Conservation (phyloP, 2,329 filamentous ascomycete genomes). For the Fusarium staphyleae region DNA sequence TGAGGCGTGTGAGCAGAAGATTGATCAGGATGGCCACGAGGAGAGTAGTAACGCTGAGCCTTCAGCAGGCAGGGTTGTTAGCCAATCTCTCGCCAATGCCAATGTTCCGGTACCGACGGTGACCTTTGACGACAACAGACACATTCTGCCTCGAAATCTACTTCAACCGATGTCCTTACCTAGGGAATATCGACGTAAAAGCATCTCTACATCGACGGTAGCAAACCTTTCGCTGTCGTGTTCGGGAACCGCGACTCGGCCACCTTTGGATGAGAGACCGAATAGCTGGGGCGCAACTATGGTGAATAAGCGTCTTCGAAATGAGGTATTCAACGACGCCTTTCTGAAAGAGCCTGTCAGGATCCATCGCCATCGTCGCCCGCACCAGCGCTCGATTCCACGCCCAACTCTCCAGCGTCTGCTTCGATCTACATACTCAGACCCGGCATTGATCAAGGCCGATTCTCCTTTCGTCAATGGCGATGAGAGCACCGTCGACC, state of each 20-base stretch:
- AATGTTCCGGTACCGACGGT: constrained; percentile 81
- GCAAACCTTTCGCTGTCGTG: constrained; percentile 13
- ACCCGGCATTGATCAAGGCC: constrained; percentile 47
- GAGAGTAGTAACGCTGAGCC: constrained; percentile 11
- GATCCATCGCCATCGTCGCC: constrained; percentile 77
- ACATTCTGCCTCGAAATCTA: constrained; percentile 87
- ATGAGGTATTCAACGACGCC: constrained; percentile 91
- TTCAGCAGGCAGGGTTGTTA: constrained; percentile 56
- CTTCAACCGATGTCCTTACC: constrained; percentile 66
- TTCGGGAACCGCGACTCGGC: constrained; percentile 30
- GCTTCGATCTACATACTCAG: constrained; percentile 55
- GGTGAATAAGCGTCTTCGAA: constrained; percentile 85
- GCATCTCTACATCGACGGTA: constrained; percentile 43
- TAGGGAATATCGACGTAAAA: constrained; percentile 45
- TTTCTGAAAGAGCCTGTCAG: constrained; percentile 86
- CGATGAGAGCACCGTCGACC: background rate
- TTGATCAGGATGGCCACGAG: constrained; percentile 26
- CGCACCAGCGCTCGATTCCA: constrained; percentile 71
- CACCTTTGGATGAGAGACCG: constrained; percentile 62
- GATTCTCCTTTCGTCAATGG: constrained; percentile 25
- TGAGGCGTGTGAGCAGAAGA: constrained; percentile 28
- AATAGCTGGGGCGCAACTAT: constrained; percentile 89
- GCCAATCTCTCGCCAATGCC: constrained; percentile 76
- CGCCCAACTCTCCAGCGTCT: constrained; percentile 56
- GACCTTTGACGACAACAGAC: constrained; percentile 90